Conservation (phyloP, 2,329 filamentous ascomycete genomes). For the Tolypocladium amazonense region DNA sequence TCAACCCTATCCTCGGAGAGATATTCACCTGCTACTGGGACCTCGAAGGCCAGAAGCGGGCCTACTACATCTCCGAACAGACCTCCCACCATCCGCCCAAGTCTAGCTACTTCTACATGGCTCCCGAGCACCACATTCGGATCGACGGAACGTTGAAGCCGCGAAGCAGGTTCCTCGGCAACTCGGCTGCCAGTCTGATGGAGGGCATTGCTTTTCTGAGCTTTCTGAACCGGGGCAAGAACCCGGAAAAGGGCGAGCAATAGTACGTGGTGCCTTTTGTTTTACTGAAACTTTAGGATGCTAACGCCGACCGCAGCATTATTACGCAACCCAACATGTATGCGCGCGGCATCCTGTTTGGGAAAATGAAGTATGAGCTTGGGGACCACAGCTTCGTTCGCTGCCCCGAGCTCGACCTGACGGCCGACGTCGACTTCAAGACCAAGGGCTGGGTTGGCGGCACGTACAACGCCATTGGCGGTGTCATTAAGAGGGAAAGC, state of each 20-base stretch:
- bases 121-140: constrained; percentile 82
- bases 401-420: constrained; percentile 78
- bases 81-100: constrained; percentile 98
- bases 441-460: constrained; percentile 96
- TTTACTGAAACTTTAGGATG: background rate
- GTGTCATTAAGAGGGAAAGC: constrained; percentile 77
- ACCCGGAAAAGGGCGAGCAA: constrained; percentile 61
- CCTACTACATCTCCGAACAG: constrained; percentile 95
- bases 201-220: constrained; percentile 85
- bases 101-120: constrained; percentile 98
- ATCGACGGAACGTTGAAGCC: constrained; percentile 95
- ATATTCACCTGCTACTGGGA: constrained; percentile 96
- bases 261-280: constrained; percentile 51
- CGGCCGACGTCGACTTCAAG: constrained; percentile 94
- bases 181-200: constrained; percentile 97
- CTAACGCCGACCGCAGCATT: constrained; percentile 43
- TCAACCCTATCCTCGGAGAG: constrained; percentile 94
- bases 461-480: constrained; percentile 92
- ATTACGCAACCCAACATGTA: constrained; percentile 99
- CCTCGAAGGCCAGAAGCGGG: constrained; percentile 69
- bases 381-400: constrained; percentile 90
- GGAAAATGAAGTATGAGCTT: constrained; percentile 99
- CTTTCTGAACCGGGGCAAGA: constrained; percentile 65
- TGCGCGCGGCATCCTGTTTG: constrained; percentile 88
- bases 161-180: constrained; percentile 87